Conservation (phyloP, 768 basidiomycete species). For the Agaricus sinodeliciosus region DNA sequence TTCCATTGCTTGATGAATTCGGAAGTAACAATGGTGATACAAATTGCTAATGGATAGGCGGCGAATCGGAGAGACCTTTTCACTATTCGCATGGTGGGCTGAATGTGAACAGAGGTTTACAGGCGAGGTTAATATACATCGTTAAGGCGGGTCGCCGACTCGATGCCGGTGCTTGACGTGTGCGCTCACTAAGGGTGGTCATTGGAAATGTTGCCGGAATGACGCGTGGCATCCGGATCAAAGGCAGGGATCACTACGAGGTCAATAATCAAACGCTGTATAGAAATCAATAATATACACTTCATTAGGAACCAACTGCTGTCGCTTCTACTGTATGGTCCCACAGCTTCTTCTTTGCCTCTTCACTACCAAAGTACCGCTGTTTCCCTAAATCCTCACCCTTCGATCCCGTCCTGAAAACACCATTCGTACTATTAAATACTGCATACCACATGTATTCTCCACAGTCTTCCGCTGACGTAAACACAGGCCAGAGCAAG, state of each 20-base stretch:
- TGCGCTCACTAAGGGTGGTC: background rate
- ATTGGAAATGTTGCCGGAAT: too few species aligned
- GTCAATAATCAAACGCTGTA: too few species aligned
- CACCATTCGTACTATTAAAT: conserved; percentile 21
- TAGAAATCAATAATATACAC: too few species aligned
- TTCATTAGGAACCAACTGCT: background rate
- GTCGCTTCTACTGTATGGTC: conserved; percentile 22
- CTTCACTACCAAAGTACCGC: conserved; percentile 29
- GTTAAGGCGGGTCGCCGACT: background rate
- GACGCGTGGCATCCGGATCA: too few species aligned
- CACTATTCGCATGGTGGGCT: background rate
- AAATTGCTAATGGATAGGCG: background rate
- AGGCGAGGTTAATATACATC: background rate
- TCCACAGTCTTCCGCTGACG: conserved; percentile 21
- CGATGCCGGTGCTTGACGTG: background rate
- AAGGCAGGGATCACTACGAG: too few species aligned
- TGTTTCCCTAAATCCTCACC: conserved; percentile 31
- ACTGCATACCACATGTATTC: conserved; percentile 34
- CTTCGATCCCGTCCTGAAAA: conserved; percentile 23
- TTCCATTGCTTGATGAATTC: background rate
- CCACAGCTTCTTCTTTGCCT: conserved; percentile 30
- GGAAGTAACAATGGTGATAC: background rate
- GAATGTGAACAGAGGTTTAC: background rate
- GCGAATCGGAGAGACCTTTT: background rate
- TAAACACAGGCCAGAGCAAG: conserved; percentile 21